These are phyloP conservation scores for Aphanomyces invadans DNA, from an alignment of 352 stramenopile species.

Conservation along the genomic window DNA sequence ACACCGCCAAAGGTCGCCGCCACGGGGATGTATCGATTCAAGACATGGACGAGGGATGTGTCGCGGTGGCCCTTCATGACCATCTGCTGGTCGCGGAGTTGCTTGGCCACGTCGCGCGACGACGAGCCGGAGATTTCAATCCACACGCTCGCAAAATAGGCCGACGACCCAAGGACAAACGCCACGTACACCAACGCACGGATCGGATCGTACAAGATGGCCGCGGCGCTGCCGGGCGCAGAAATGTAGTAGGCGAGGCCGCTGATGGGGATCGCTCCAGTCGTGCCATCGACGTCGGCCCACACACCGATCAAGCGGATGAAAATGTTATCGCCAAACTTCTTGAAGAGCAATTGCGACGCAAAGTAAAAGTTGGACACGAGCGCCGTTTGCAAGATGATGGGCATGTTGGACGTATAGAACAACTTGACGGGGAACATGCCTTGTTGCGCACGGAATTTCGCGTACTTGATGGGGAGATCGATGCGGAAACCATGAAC, in stretches of 20 bases:
- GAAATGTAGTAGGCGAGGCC: constrained; percentile 98
- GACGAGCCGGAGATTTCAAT: constrained; percentile 98
- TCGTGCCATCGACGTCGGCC: constrained; percentile 92
- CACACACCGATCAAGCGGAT: constrained; percentile 97
- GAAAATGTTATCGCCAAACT: constrained; percentile 97
- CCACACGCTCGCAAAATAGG: constrained; percentile 99
- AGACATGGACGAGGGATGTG: constrained; percentile 93
- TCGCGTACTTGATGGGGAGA: constrained; percentile 96
- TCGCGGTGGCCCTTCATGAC: constrained; percentile 99
- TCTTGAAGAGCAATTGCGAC: constrained; percentile 99
- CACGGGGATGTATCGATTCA: constrained; percentile 99
- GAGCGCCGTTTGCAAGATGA: constrained; percentile 98
- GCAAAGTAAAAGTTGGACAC: constrained; percentile 99
- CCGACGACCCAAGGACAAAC: constrained; percentile 98
- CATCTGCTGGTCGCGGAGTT: constrained; percentile 98
- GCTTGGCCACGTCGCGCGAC: constrained; percentile 96
- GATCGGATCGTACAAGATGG: constrained; percentile 98
- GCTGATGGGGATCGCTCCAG: constrained; percentile 92
- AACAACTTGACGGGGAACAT: constrained; percentile 99
- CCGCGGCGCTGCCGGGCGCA: constrained; percentile 89
- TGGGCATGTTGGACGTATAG: constrained; percentile 99
- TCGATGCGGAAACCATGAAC: constrained; percentile 97
- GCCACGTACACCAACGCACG: constrained; percentile 98
- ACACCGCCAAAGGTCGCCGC: constrained; percentile 98
- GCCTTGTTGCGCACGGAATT: constrained; percentile 96